A percentile compares a stretch with the other conserved stretches of the same genome.
Evolutionary conservation across 1,284 basidiomycete species (phyloP).

Genomic region (Erythrobasidium hasegawianum): DNA sequence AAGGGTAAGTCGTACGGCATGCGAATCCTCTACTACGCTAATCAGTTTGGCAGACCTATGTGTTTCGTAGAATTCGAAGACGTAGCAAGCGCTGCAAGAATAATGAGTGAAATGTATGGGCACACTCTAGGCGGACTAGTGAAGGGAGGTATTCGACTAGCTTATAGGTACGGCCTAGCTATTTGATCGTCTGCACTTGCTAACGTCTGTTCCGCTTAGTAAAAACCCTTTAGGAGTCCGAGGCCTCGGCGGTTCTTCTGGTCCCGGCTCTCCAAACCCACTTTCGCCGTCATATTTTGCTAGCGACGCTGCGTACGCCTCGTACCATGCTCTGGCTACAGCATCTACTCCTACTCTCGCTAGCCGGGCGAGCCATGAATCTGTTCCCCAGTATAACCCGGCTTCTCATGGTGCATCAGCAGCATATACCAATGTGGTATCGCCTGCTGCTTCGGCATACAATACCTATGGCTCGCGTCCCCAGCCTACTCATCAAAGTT

Average conservation of each 20-base stretch:
- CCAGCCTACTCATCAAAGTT: no score
- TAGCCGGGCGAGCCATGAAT: no score
- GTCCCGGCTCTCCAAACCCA: slow-evolving; percentile 19
- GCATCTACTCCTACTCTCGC: no score
- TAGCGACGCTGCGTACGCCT: slow-evolving; percentile 4
- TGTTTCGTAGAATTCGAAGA: slow-evolving; percentile 72
- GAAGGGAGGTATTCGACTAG: slow-evolving; percentile 90
- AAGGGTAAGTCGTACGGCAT: slow-evolving; percentile 78
- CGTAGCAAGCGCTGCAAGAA: slow-evolving; percentile 74
- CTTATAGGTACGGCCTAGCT: slow-evolving; percentile 56
- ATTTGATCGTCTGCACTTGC: slow-evolving; percentile 46
- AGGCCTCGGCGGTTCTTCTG: background rate
- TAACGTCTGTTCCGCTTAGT: background rate
- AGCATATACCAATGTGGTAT: no score
- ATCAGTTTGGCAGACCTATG: slow-evolving; percentile 35
- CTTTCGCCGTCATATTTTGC: slow-evolving; percentile 30
- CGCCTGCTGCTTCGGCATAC: no score
- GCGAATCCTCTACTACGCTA: slow-evolving; percentile 23
- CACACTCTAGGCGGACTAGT: slow-evolving; percentile 82
- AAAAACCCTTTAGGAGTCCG: slow-evolving; percentile 33
- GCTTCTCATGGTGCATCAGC: no score
- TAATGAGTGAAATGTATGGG: slow-evolving; percentile 86
- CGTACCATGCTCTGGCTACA: no score
- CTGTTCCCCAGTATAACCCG: no score
- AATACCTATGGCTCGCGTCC: no score